Percentiles rank a stretch among this genome's conserved stretches.
Conservation (phyloP, 129 eudicot species). For the Arctium lappa region DNA sequence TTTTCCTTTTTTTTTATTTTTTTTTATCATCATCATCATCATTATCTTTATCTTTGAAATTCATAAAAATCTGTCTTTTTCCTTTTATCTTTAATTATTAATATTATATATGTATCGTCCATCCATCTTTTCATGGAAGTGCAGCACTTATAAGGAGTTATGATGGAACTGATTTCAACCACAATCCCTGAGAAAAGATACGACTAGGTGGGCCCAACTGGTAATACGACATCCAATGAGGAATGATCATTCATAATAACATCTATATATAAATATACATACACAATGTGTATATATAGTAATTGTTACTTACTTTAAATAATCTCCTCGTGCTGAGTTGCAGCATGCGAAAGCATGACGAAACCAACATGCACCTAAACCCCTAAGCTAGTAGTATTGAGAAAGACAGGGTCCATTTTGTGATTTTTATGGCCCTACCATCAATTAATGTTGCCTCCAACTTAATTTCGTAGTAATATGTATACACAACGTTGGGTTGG, state of each 20-base stretch:
- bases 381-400: background rate
- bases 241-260: background rate
- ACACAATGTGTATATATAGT: background rate
- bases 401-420: background rate
- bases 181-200: conserved; percentile 19
- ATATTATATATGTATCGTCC: background rate
- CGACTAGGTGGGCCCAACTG: conserved; percentile 1
- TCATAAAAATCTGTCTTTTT: background rate
- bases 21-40: background rate
- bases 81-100: background rate
- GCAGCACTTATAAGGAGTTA: conserved; percentile 17
- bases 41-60: background rate
- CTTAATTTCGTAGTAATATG: background rate
- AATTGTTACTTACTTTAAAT: background rate
- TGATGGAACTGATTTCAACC: conserved; percentile 17
- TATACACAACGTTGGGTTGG: no score
- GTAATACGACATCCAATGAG: conserved; percentile 5
- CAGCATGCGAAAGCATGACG: conserved; percentile 27
- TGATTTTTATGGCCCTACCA: conserved; percentile 12
- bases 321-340: background rate
- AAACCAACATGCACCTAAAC: background rate
- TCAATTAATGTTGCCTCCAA: background rate
- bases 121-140: conserved; percentile 13
- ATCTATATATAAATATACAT: background rate
- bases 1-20: background rate